Evolutionary conservation across 2,329 filamentous ascomycete genomes (phyloP).

Genomic region (Truncatella angustata): DNA sequence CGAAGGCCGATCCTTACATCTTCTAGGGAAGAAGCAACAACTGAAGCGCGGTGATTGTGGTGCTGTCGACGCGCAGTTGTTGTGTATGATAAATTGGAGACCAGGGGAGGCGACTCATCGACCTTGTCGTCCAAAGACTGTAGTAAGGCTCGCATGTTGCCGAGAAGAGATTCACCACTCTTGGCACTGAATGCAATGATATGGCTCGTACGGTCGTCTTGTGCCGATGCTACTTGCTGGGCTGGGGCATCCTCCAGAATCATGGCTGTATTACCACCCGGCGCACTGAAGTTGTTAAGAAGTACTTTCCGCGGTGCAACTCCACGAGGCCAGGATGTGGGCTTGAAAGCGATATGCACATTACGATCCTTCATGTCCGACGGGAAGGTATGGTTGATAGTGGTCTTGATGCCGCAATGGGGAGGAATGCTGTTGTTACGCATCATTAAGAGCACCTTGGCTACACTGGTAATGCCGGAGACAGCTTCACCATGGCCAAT

Average conservation of each 20-base stretch:
- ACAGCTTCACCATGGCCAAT: slow-evolving; percentile 44
- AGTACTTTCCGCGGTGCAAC: slow-evolving; percentile 23
- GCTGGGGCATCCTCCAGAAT: slow-evolving; percentile 20
- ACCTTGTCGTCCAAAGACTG: slow-evolving; percentile 47
- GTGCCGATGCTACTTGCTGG: not conserved
- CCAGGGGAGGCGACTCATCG: slow-evolving; percentile 42
- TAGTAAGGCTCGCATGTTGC: slow-evolving; percentile 52
- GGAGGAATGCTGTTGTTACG: slow-evolving; percentile 37
- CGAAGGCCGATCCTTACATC: slow-evolving; percentile 36
- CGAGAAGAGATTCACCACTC: slow-evolving; percentile 47
- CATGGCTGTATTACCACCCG: slow-evolving; percentile 46
- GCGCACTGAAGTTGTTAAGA: slow-evolving; percentile 52
- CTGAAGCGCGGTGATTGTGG: slow-evolving; percentile 47
- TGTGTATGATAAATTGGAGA: slow-evolving; percentile 60
- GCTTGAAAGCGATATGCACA: slow-evolving; percentile 35
- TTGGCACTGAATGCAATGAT: slow-evolving; percentile 47
- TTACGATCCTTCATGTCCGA: slow-evolving; percentile 37
- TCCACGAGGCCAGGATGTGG: slow-evolving; percentile 32
- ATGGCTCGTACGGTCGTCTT: slow-evolving; percentile 49
- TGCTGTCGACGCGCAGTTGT: slow-evolving; percentile 62
- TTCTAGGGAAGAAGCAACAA: slow-evolving; percentile 33
- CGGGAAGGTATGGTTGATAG: slow-evolving; percentile 43
- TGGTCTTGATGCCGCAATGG: slow-evolving; percentile 46
- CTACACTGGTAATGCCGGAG: slow-evolving; percentile 24
- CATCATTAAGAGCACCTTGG: slow-evolving; percentile 23